Conservation (phyloP, 202 grass and related monocot genomes). For the Carex sylvatica region DNA sequence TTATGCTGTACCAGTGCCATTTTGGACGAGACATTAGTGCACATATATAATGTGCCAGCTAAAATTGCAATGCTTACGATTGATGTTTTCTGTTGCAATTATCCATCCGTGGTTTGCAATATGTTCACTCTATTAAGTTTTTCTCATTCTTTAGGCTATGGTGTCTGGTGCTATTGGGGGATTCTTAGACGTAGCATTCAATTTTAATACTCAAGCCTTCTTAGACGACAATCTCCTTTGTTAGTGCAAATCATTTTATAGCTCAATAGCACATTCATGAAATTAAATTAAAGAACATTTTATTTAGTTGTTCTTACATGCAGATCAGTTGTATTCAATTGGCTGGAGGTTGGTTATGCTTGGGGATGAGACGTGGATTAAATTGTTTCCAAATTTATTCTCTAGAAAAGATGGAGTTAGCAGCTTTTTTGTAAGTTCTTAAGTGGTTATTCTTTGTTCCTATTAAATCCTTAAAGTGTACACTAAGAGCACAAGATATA, state of each 20-base stretch:
- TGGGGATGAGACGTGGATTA: constrained; percentile 98
- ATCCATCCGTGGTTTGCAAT: background rate
- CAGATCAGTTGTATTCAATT: constrained; percentile 80
- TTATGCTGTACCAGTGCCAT: background rate
- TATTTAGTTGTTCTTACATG: constrained; percentile 28
- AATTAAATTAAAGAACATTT: constrained; percentile 9
- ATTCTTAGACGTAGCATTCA: constrained; percentile 93
- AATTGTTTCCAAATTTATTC: constrained; percentile 90
- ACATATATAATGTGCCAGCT: background rate
- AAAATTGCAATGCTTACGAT: background rate
- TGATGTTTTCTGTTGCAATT: background rate
- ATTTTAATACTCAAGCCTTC: constrained; percentile 92
- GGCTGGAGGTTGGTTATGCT: constrained; percentile 86
- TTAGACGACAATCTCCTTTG: constrained; percentile 94
- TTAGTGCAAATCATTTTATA: constrained; percentile 31
- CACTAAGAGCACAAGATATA: background rate
- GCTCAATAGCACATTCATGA: constrained; percentile 1
- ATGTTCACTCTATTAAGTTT: background rate
- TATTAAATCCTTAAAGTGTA: background rate
- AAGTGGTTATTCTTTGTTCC: background rate
- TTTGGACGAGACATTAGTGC: background rate
- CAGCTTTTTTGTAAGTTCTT: constrained; percentile 88
- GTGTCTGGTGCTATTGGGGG: constrained; percentile 91
- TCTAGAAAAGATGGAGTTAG: constrained; percentile 85
- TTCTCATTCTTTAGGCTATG: constrained; percentile 63